Evolutionary conservation across 352 stramenopile species (phyloP), one percentile per base, ranked within the genome.

Genomic region (Pythium vanterpoolii): DNA sequence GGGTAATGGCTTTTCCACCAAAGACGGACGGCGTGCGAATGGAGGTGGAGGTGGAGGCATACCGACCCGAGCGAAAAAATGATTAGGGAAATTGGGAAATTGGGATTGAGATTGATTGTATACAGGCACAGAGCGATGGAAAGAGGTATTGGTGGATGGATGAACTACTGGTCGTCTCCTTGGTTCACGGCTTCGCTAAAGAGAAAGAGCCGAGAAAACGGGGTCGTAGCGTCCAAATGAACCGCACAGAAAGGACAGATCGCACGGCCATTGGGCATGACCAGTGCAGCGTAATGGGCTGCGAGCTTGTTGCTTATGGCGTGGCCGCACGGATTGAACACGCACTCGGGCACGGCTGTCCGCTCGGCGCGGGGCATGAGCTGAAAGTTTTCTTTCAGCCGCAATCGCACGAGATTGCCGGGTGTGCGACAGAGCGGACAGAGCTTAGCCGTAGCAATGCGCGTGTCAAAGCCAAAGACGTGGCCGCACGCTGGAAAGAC

Each of bases 311-410:
- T 66, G 48, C 79, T 90, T 60, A 89, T 89, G 9, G 82, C 76
- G 46, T 93, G 83, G n/a, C 83, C 83, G 53, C 83, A 93, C 23
- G 83, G 83, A 64, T 93, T 93, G 24, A 93, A 76, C 1, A 93
- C 83, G 44, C 77, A 90, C 66, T 90, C 83, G 21, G 83, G 83
- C 45, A 90, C 77, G 3, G 66, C 63, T 18, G 76, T 71, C 18
- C 78, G 83, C 46, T 90, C 83, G 8, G 77, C 76, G 0, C 62
- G 67, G 3, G 77, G 78, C 42, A 88, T 67, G 16, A 93, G 60
- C 61, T 89, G 77, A 26, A 79, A 88, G 40, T 91, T 90, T 34
- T 89, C 78, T 54, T 89, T 89, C 4, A 93, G 68, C 43, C 86
- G 52, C 3, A 93, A 62, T 38, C 76, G 81, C 44, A 93, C 83